phyloP scores from a whole-genome alignment of 2,329 filamentous ascomycete species.

The Parascedosporium putredinis region DNA sequence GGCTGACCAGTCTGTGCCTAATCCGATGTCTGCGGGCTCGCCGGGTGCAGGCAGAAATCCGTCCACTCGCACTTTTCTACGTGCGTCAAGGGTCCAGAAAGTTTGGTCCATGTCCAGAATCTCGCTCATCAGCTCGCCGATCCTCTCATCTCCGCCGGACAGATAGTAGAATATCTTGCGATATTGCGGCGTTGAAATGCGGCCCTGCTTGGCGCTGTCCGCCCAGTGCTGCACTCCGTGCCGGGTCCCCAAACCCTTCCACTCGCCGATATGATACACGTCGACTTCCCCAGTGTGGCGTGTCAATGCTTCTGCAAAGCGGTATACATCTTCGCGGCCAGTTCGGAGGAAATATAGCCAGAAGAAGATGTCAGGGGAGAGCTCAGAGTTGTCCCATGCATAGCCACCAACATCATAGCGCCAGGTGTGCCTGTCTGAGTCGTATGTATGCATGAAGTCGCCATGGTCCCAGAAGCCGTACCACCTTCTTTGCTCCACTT shows the following conservation, averaged over 20 bases:
- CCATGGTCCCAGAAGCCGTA: slow-evolving; percentile 55
- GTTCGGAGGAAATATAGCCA: slow-evolving; percentile 54
- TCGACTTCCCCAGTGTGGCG: slow-evolving; percentile 53
- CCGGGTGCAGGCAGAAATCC: slow-evolving; percentile 29
- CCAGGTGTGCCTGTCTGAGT: slow-evolving; percentile 48
- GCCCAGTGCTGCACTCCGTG: slow-evolving; percentile 53
- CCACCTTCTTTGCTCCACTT: slow-evolving; percentile 48
- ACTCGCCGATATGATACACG: slow-evolving; percentile 48
- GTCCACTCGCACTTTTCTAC: slow-evolving; percentile 47
- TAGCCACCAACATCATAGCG: slow-evolving; percentile 54
- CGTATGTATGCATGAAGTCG: slow-evolving; percentile 54
- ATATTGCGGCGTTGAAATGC: slow-evolving; percentile 48
- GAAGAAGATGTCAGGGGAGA: slow-evolving; percentile 52
- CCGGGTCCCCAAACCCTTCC: slow-evolving; percentile 49
- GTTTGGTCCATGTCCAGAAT: slow-evolving; percentile 40
- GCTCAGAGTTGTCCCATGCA: slow-evolving; percentile 55
- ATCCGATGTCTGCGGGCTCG: slow-evolving; percentile 30
- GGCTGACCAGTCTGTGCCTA: slow-evolving; percentile 50
- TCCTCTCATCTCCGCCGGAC: slow-evolving; percentile 46
- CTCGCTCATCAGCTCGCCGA: slow-evolving; percentile 42
- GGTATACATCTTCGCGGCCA: slow-evolving; percentile 44
- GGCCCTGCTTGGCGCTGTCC: slow-evolving; percentile 51
- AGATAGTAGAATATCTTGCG: slow-evolving; percentile 47
- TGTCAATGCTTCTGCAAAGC: slow-evolving; percentile 47
- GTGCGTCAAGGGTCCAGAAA: slow-evolving; percentile 42